Conservation (phyloP, 1,284 basidiomycete genomes). For the Ustilago curta region DNA sequence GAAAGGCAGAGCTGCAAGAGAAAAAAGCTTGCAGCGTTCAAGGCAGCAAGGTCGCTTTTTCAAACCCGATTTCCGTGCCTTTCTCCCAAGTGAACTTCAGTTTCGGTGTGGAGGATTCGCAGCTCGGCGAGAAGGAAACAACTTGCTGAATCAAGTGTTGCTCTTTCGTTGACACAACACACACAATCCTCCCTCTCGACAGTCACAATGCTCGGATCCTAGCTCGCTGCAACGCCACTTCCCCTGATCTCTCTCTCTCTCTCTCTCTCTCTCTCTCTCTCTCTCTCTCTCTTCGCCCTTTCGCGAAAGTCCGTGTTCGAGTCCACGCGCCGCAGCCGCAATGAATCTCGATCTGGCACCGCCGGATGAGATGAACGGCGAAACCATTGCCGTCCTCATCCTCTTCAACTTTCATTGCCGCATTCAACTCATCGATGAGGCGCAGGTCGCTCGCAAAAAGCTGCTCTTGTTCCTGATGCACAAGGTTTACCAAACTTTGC, state of each 20-base stretch:
- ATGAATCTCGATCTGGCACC: slow-evolving; percentile 23
- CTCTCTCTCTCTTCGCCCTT: not conserved
- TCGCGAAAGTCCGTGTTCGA: not conserved
- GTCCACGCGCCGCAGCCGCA: not conserved
- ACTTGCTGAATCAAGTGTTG: not conserved
- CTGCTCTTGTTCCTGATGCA: slow-evolving; percentile 47
- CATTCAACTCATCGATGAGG: slow-evolving; percentile 40
- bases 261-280: not conserved
- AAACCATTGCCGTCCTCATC: slow-evolving; percentile 47
- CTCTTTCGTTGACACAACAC: not conserved
- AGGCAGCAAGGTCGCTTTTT: not conserved
- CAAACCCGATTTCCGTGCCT: slow-evolving; percentile 28
- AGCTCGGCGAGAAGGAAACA: not conserved
- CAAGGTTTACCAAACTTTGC: slow-evolving; percentile 39
- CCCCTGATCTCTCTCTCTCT: not conserved
- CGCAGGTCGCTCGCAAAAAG: slow-evolving; percentile 29
- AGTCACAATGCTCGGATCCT: slow-evolving; percentile 5
- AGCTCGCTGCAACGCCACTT: not conserved
- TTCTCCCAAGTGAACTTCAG: not conserved
- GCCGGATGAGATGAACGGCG: slow-evolving; percentile 47
- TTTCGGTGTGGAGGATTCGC: slow-evolving; percentile 22
- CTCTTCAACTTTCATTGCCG: slow-evolving; percentile 53
- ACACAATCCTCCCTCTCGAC: not conserved
- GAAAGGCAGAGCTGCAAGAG: slow-evolving; percentile 1
- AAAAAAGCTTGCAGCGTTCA: slow-evolving; percentile 6